A percentile compares a stretch with the other conserved stretches of the same genome.
These are phyloP conservation scores for Kuraishia ogatae DNA, from an alignment of 805 yeast species.

Conservation along the genomic window DNA sequence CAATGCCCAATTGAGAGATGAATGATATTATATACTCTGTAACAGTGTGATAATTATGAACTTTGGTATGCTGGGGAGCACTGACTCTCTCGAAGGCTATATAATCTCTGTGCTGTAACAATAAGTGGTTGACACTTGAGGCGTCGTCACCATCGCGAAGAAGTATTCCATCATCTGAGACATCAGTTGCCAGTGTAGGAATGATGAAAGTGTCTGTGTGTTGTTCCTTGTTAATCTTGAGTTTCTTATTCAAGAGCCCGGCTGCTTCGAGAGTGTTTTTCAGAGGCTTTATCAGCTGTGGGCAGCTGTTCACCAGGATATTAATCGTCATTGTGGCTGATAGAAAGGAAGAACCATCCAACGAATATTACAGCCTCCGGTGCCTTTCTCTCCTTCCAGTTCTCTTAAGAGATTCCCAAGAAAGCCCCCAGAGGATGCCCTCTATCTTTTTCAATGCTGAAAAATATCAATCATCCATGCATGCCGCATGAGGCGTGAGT, in stretches of 20 bases:
- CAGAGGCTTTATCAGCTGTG: background rate
- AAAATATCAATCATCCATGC: conserved; percentile 1
- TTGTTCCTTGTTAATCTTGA: background rate
- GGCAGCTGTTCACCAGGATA: background rate
- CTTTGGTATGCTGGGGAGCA: background rate
- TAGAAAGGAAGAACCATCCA: too few species aligned
- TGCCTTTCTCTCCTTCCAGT: background rate
- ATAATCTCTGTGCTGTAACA: background rate
- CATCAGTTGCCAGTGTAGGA: conserved; percentile 1
- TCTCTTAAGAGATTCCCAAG: too few species aligned
- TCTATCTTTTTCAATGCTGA: background rate
- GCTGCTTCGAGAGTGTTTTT: background rate
- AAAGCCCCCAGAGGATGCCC: too few species aligned
- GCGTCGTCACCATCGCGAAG: background rate
- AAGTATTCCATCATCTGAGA: background rate
- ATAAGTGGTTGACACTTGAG: background rate
- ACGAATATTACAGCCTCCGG: too few species aligned
- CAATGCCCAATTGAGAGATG: background rate
- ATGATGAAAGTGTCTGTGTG: background rate
- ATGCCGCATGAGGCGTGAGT: conserved; percentile 1
- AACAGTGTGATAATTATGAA: background rate
- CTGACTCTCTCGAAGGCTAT: background rate
- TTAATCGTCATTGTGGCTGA: background rate
- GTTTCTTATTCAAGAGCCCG: background rate
- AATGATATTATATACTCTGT: background rate